Percentiles rank a stretch among this genome's conserved stretches.
Conservation (phyloP, 805 yeast genomes). For the Naumovozyma castellii region DNA sequence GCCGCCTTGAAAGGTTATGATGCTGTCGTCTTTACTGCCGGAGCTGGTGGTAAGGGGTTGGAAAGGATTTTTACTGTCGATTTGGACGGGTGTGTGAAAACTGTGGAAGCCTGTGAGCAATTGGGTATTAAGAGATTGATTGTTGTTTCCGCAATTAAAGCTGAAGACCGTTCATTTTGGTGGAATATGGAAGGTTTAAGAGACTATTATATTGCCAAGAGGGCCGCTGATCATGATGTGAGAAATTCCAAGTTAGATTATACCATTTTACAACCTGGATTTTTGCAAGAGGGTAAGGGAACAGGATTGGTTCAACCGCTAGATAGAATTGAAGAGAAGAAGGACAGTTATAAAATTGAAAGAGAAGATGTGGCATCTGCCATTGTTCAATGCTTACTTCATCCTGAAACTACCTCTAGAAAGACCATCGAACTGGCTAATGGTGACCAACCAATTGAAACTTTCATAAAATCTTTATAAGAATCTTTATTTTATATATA, state of each 20-base stretch:
- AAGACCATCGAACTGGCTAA: constrained; percentile 37
- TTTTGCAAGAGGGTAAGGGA: constrained; percentile 18
- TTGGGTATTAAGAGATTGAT: constrained; percentile 39
- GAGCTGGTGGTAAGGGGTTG: constrained; percentile 49
- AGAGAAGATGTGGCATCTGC: constrained; percentile 51
- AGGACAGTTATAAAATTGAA: constrained; percentile 24
- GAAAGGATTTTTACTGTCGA: constrained; percentile 43
- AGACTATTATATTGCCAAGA: constrained; percentile 51
- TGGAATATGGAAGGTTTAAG: constrained; percentile 31
- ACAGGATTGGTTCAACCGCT: constrained; percentile 34
- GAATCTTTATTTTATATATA: neutral
- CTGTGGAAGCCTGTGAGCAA: constrained; percentile 43
- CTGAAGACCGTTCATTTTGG: constrained; percentile 42
- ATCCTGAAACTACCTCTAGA: constrained; percentile 32
- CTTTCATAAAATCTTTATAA: constrained; percentile 8
- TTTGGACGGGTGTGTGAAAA: constrained; percentile 50
- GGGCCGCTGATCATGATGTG: constrained; percentile 45
- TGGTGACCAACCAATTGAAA: constrained; percentile 32
- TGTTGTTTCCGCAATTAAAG: constrained; percentile 47
- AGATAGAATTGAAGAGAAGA: constrained; percentile 12
- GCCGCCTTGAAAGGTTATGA: constrained; percentile 37
- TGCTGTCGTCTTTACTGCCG: constrained; percentile 53
- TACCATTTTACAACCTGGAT: constrained; percentile 51
- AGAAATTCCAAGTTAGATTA: constrained; percentile 37
- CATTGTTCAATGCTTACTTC: constrained; percentile 32